Evolutionary conservation across 2,329 filamentous ascomycete genomes (phyloP).

Genomic region (Colletotrichum sp.): DNA sequence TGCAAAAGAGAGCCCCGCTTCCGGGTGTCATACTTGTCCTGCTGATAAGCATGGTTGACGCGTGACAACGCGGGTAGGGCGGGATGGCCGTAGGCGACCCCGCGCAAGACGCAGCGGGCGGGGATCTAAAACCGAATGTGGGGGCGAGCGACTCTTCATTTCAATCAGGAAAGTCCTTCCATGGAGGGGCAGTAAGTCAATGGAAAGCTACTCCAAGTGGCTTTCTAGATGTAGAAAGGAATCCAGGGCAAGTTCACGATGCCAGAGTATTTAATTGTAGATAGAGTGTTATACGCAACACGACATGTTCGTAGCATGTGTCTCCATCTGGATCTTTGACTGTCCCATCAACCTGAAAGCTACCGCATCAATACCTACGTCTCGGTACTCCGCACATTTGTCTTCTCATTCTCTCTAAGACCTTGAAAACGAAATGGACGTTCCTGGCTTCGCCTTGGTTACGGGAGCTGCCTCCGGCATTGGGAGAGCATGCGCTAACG

Average conservation of each 20-base stretch:
- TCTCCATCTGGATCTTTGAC: background rate
- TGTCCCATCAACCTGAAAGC: background rate
- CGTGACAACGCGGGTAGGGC: background rate
- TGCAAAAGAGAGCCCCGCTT: background rate
- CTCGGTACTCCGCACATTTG: background rate
- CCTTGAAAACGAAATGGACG: conserved; percentile 23
- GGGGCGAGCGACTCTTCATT: background rate
- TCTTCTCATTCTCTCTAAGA: background rate
- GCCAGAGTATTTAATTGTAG: background rate
- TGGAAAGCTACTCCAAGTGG: background rate
- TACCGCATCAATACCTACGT: background rate
- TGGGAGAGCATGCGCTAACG: conserved; percentile 31
- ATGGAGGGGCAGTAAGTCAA: background rate
- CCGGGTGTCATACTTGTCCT: background rate
- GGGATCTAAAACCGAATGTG: background rate
- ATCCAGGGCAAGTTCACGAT: background rate
- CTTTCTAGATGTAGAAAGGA: background rate
- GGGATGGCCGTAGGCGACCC: background rate
- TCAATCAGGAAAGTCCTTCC: background rate
- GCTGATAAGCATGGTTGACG: background rate
- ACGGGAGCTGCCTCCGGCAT: conserved; percentile 37
- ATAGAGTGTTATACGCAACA: background rate
- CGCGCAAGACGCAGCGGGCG: background rate
- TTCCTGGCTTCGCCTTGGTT: conserved; percentile 35
- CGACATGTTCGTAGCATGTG: background rate